Percentiles rank a stretch among this genome's conserved stretches.
phyloP scores from a whole-genome alignment of 768 basidiomycete species.

The Leccinum barrowsii region DNA sequence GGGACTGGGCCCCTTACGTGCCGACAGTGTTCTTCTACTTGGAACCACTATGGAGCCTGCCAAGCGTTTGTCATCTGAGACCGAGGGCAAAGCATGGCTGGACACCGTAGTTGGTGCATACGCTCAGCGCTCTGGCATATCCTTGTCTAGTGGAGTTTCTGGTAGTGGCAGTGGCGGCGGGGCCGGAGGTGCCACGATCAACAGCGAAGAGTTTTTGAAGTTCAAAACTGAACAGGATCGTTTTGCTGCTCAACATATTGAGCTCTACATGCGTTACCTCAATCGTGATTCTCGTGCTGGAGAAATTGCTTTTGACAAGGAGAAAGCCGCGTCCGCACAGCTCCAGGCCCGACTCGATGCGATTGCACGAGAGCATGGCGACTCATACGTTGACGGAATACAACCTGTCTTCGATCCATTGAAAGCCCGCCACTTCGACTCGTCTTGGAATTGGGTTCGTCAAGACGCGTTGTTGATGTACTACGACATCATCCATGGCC shows the following conservation, averaged over 20 bases:
- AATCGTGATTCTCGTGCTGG: conserved; percentile 91
- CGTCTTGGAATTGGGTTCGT: conserved; percentile 99
- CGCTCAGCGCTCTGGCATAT: conserved; percentile 86
- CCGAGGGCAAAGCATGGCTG: conserved; percentile 91
- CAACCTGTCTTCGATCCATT: conserved; percentile 92
- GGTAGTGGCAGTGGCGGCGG: conserved; percentile 57
- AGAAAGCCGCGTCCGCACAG: conserved; percentile 66
- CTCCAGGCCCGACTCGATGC: conserved; percentile 87
- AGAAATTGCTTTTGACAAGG: conserved; percentile 83
- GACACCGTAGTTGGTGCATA: conserved; percentile 82
- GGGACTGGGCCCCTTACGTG: conserved; percentile 89
- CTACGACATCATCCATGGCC: conserved; percentile 97
- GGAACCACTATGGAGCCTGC: conserved; percentile 91
- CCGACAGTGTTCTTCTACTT: conserved; percentile 86
- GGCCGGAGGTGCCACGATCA: conserved; percentile 82
- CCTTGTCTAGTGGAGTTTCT: conserved; percentile 65
- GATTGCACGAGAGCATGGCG: conserved; percentile 90
- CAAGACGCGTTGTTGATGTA: conserved; percentile 97
- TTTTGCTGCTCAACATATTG: conserved; percentile 90
- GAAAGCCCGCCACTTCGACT: conserved; percentile 97
- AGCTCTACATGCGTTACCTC: conserved; percentile 96
- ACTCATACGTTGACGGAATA: conserved; percentile 89
- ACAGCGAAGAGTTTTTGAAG: conserved; percentile 97
- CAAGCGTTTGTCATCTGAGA: conserved; percentile 88
- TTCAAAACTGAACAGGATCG: conserved; percentile 93